Evolutionary conservation across 2,329 filamentous ascomycete species (phyloP).

Genomic region (Calonectria crousiana): DNA sequence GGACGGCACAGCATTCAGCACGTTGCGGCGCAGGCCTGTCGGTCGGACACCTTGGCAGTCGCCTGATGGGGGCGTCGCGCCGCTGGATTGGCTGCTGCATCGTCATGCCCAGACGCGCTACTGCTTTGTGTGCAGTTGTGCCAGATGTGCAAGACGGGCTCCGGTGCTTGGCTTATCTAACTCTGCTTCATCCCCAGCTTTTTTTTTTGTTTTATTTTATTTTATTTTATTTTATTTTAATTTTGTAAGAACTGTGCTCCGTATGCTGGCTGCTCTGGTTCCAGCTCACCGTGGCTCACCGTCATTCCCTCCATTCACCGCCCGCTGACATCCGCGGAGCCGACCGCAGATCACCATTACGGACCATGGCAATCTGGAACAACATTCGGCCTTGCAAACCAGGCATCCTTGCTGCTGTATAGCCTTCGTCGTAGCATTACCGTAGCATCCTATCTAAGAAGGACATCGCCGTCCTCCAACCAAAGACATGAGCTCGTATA

Average conservation of each 20-base stretch:
- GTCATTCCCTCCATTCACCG: background rate
- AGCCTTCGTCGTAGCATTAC: background rate
- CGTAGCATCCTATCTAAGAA: background rate
- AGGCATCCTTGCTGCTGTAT: background rate
- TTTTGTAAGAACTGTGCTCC: too few relatives aligned
- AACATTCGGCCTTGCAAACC: background rate
- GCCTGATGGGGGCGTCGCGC: background rate
- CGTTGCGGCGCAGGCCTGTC: conserved; percentile 8
- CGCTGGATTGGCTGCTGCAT: background rate
- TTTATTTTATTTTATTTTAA: too few relatives aligned
- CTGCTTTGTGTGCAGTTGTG: background rate
- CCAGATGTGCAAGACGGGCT: background rate
- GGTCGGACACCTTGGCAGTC: background rate
- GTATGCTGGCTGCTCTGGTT: too few relatives aligned
- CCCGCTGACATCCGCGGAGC: background rate
- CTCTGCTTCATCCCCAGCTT: background rate
- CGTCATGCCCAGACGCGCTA: background rate
- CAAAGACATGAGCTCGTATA: background rate
- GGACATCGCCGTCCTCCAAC: background rate
- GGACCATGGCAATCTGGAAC: background rate
- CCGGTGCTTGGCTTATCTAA: background rate
- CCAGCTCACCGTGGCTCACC: background rate
- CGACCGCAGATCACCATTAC: background rate
- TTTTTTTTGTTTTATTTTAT: too few relatives aligned
- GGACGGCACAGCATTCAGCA: background rate